Evolutionary conservation across 768 basidiomycete species (phyloP).

Genomic region (Tylopilus vinaceipallidus): DNA sequence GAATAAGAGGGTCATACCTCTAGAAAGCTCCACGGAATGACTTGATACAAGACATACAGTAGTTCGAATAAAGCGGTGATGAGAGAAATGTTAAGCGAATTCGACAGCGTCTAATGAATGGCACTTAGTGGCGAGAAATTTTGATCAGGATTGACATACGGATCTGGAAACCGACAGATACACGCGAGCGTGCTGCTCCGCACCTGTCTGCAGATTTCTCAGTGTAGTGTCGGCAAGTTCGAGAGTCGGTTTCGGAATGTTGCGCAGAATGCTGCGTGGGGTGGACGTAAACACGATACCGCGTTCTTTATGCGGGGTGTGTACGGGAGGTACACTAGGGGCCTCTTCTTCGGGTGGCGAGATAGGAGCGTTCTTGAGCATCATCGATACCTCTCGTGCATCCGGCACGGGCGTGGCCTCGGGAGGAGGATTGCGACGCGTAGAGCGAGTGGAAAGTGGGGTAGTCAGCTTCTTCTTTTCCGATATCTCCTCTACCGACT

Average conservation of each 20-base stretch:
- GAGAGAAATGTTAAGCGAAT: conserved; percentile 59
- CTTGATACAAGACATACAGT: conserved; percentile 46
- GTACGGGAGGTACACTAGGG: not conserved
- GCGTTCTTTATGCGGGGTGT: conserved; percentile 21
- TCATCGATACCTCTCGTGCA: conserved; percentile 47
- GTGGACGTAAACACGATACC: conserved; percentile 21
- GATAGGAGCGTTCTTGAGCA: conserved; percentile 44
- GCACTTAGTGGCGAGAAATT: not conserved
- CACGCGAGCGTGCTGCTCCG: conserved; percentile 16
- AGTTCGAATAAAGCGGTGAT: conserved; percentile 55
- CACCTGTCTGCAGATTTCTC: conserved; percentile 19
- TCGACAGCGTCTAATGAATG: conserved; percentile 56
- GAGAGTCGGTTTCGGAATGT: conserved; percentile 19
- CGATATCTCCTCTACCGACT: conserved; percentile 10
- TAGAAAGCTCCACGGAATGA: conserved; percentile 53
- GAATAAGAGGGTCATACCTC: conserved; percentile 32
- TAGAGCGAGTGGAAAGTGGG: conserved; percentile 20
- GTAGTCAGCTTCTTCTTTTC: conserved; percentile 17
- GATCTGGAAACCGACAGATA: conserved; percentile 27
- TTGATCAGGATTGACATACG: conserved; percentile 15
- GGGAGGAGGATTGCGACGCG: conserved; percentile 19
- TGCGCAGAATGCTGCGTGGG: conserved; percentile 28
- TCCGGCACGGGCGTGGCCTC: conserved; percentile 54
- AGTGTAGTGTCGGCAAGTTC: conserved; percentile 23
- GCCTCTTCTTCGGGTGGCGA: conserved; percentile 34